These are phyloP conservation scores for Filobasidium uniguttulatum DNA, from an alignment of 1,284 basidiomycete genomes.

Conservation along the genomic window DNA sequence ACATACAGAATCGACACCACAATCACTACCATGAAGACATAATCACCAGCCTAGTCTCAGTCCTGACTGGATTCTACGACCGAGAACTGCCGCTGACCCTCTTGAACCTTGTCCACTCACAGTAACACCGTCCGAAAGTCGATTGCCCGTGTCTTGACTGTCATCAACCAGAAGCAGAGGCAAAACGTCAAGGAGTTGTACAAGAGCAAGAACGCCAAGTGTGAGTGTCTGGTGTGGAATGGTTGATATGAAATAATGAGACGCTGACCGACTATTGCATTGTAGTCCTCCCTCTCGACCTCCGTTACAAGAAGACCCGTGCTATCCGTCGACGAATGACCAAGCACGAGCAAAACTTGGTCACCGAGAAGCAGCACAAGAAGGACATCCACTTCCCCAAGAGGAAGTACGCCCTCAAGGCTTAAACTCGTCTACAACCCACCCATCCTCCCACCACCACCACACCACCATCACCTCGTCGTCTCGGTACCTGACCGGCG, in stretches of 20 bases:
- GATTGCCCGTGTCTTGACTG: constrained; percentile 94
- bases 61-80: too few relatives aligned
- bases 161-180: constrained; percentile 96
- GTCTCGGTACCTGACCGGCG: too few relatives aligned
- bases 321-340: constrained; percentile 93
- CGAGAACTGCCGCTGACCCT: too few relatives aligned
- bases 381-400: constrained; percentile 82
- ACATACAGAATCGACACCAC: too few relatives aligned
- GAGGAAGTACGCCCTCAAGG: constrained; percentile 38
- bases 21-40: too few relatives aligned
- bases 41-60: too few relatives aligned
- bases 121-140: constrained; percentile 97
- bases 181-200: constrained; percentile 95
- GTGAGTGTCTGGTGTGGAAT: constrained; percentile 17
- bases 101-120: constrained; percentile 8
- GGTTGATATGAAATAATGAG: background rate
- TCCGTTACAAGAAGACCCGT: constrained; percentile 95
- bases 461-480: too few relatives aligned
- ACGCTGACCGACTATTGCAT: background rate
- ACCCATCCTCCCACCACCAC: too few relatives aligned
- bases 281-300: constrained; percentile 75
- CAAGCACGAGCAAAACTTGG: constrained; percentile 64
- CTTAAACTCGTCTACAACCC: constrained; percentile 17
- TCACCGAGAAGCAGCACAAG: constrained; percentile 85
- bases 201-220: constrained; percentile 89